Percentiles rank a stretch among this genome's conserved stretches.
Evolutionary conservation across 768 basidiomycete genomes (phyloP).

Genomic region (Lactarius sp.): DNA sequence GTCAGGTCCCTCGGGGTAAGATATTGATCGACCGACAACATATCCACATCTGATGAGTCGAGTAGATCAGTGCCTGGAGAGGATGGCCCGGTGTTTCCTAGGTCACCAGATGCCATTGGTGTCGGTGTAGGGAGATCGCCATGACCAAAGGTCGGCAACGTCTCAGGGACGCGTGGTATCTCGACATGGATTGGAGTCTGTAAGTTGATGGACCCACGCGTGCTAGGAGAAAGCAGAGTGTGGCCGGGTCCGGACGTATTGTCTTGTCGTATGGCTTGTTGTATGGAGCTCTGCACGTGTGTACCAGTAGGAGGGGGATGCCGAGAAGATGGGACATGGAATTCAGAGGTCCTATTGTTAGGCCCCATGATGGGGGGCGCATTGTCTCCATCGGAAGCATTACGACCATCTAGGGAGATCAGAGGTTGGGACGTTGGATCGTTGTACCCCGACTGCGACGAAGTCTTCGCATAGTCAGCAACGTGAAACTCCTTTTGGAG

Average conservation of each 20-base stretch:
- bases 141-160: neutral
- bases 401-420: neutral
- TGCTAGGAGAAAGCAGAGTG: neutral
- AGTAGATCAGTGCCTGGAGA: neutral
- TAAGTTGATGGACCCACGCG: neutral
- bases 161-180: neutral
- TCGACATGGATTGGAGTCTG: neutral
- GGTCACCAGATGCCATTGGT: neutral
- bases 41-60: constrained; percentile 3
- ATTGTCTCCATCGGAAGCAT: neutral
- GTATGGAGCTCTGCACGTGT: neutral
- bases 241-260: neutral
- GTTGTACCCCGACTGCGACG: neutral
- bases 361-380: neutral
- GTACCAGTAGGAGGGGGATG: neutral
- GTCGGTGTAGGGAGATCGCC: neutral
- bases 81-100: neutral
- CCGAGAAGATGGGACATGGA: neutral
- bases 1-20: neutral
- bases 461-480: neutral
- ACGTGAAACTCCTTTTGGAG: neutral
- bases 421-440: neutral
- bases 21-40: constrained; percentile 4
- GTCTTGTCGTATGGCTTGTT: neutral
- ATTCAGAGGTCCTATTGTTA: neutral